Percentiles rank a stretch among this genome's conserved stretches.
Evolutionary conservation across 306 rosid genomes (phyloP).

Genomic region (Sesbania bispinosa): DNA sequence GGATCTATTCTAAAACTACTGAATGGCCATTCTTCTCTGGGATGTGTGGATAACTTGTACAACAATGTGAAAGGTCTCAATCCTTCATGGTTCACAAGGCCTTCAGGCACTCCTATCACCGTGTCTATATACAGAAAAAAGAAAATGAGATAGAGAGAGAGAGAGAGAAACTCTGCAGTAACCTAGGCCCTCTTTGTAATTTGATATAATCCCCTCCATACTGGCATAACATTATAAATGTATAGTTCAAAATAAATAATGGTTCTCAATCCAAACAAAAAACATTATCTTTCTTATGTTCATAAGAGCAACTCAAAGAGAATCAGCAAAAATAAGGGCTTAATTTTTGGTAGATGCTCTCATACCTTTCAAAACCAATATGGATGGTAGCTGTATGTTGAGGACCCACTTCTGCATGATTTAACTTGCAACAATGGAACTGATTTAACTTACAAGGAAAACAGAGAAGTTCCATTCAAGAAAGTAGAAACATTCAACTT

Average conservation of each 20-base stretch:
- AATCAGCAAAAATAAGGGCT: neutral
- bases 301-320: too few species aligned
- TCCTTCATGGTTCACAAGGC: too few species aligned
- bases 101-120: too few species aligned
- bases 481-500: neutral
- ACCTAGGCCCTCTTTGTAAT: slow-evolving; percentile 69
- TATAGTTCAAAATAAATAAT: neutral
- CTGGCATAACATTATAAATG: slow-evolving; percentile 6
- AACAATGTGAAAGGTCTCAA: too few species aligned
- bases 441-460: slow-evolving; percentile 59
- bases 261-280: neutral
- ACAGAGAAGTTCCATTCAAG: slow-evolving; percentile 6
- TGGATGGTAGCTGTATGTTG: slow-evolving; percentile 76
- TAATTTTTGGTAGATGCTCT: neutral
- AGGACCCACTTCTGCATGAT: slow-evolving; percentile 63
- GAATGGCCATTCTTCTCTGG: too few species aligned
- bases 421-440: slow-evolving; percentile 59
- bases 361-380: slow-evolving; percentile 64
- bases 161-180: too few species aligned
- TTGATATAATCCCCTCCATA: slow-evolving; percentile 58
- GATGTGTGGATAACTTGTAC: too few species aligned
- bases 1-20: too few species aligned
- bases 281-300: neutral
- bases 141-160: too few species aligned
- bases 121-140: too few species aligned